phyloP scores from a whole-genome alignment of 2,329 filamentous ascomycete species.

The Tolypocladium amazonense region DNA sequence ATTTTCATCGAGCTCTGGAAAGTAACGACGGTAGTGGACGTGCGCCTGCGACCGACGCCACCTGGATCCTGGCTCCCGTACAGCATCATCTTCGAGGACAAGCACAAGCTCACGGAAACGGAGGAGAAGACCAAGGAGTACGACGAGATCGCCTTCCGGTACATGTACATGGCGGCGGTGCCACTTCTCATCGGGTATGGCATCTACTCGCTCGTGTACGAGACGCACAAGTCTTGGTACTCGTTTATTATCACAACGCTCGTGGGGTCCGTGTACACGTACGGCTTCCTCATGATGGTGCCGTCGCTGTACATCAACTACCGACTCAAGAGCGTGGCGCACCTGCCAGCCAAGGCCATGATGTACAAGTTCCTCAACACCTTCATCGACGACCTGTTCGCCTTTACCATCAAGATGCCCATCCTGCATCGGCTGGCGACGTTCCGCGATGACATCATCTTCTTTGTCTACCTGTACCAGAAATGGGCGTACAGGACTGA shows the following conservation, averaged over 20 bases:
- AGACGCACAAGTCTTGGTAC: slow-evolving; percentile 96
- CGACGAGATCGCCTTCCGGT: slow-evolving; percentile 94
- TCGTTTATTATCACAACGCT: slow-evolving; percentile 91
- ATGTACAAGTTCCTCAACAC: slow-evolving; percentile 98
- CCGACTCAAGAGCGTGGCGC: slow-evolving; percentile 84
- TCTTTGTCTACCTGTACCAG: slow-evolving; percentile 97
- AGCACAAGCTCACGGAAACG: slow-evolving; percentile 88
- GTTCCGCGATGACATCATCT: slow-evolving; percentile 90
- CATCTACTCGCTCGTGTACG: slow-evolving; percentile 82
- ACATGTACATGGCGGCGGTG: slow-evolving; percentile 86
- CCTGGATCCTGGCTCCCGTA: slow-evolving; percentile 68
- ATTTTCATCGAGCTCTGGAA: slow-evolving; percentile 72
- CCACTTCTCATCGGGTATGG: slow-evolving; percentile 86
- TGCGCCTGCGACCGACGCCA: slow-evolving; percentile 61
- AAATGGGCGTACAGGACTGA: slow-evolving; percentile 87
- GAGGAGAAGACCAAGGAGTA: slow-evolving; percentile 99
- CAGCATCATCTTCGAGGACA: slow-evolving; percentile 81
- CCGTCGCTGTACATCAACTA: slow-evolving; percentile 98
- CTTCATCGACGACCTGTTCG: slow-evolving; percentile 97
- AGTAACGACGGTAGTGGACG: slow-evolving; percentile 88
- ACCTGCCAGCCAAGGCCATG: slow-evolving; percentile 96
- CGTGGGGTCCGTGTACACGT: slow-evolving; percentile 92
- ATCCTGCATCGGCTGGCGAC: slow-evolving; percentile 86
- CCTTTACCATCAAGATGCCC: slow-evolving; percentile 99
- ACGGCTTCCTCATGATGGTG: slow-evolving; percentile 99